These are phyloP conservation scores for Ajuga reptans DNA, from an alignment of 305 asterid species.

Conservation along the genomic window DNA sequence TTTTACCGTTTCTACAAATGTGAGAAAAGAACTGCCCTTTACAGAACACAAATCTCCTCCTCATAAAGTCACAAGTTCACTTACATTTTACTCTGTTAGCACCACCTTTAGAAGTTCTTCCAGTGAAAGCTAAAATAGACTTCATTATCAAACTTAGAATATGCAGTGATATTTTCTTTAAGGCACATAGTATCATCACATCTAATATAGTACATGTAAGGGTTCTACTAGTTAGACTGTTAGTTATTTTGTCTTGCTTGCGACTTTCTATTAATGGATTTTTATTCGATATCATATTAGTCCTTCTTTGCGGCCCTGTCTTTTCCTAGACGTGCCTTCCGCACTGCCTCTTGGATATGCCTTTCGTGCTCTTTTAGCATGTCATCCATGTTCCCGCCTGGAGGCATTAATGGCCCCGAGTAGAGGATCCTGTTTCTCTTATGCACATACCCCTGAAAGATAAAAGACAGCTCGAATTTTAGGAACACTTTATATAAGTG, in stretches of 20 bases:
- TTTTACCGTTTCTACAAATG: slow-evolving; percentile 14
- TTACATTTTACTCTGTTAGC: slow-evolving; percentile 11
- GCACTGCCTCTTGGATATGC: slow-evolving; percentile 82
- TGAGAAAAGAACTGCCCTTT: slow-evolving; percentile 14
- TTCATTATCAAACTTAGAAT: background rate
- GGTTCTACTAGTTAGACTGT: slow-evolving; percentile 5
- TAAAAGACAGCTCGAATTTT: background rate
- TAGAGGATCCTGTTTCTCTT: slow-evolving; percentile 59
- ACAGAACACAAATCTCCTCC: slow-evolving; percentile 16
- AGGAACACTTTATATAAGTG: background rate
- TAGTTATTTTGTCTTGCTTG: background rate
- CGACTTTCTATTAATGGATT: too few species aligned
- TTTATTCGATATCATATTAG: slow-evolving; percentile 14
- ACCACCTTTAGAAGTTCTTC: slow-evolving; percentile 12
- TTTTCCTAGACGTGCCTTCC: slow-evolving; percentile 63
- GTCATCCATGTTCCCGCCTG: slow-evolving; percentile 93
- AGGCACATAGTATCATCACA: slow-evolving; percentile 2
- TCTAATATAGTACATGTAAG: slow-evolving; percentile 15
- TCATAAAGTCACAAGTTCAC: slow-evolving; percentile 12
- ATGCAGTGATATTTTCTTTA: slow-evolving; percentile 11
- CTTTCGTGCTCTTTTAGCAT: slow-evolving; percentile 87
- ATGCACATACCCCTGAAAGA: slow-evolving; percentile 48
- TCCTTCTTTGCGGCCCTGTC: slow-evolving; percentile 33
- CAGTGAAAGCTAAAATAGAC: slow-evolving; percentile 11
- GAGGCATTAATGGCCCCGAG: slow-evolving; percentile 87